Evolutionary conservation across 192 early-diverging fungal species (phyloP), one percentile per base, ranked within the genome.

Genomic region (Podila clonocystis): DNA sequence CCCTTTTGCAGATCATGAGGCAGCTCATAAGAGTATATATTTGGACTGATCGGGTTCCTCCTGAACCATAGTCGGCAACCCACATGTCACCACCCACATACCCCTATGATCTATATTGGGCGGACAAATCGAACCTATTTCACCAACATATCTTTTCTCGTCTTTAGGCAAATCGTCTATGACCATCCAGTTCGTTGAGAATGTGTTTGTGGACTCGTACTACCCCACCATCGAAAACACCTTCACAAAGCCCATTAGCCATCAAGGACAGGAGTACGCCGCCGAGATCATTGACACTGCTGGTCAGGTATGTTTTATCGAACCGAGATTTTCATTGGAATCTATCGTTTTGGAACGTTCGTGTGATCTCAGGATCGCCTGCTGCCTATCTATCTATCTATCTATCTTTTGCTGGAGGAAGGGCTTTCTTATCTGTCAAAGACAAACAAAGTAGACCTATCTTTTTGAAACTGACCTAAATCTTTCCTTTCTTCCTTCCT

Each of bases 181-280:
- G 55, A 96, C 94, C 30, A 91, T 96, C 69, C 94, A 98, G 84
- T 99, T 97, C 79, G 92, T 95, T 34, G 95, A 96, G 62, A 92
- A 94, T 70, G 94, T 95, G 62, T 98, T 96, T 85, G 92, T 90
- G 34, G 95, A 96, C 52, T 91, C 91, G 58, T 98, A 99, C 76
- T 95, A 96, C 71, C 98, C 98, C 22, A 99, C 98, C 22, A 97
- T 99, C 68, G 96, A 95, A 82, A 95, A 93, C 74, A 94, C 94
- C 28, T 93, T 96, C 82, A 95, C 87, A 22, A 97, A 97, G 83
- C 91, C 91, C 67, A 91, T 99, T 65, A 90, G 90, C 60, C 91
- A 94, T 66, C 86, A 86, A 75, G 91, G 92, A 19, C 90, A 94
- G 76, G 96, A 98, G 79, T 97, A 96, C 67, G 89, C 89, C 41